Percentiles rank a stretch among this genome's conserved stretches.
These are phyloP conservation scores for Jatropha multifida DNA, from an alignment of 441 rosid genomes.

Conservation along the genomic window DNA sequence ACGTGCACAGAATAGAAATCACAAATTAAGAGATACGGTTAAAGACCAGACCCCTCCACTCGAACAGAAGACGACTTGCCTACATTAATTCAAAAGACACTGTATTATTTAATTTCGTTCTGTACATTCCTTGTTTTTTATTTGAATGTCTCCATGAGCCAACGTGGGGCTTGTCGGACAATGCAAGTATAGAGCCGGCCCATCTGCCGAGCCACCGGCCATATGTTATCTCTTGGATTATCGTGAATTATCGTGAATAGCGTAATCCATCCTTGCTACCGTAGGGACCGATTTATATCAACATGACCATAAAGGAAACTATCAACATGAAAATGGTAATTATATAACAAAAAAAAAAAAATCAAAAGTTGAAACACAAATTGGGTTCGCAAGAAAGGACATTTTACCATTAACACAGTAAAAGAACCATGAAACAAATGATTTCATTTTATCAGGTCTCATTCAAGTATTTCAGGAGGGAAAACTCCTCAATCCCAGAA, in stretches of 20 bases:
- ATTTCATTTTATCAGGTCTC: slow-evolving; percentile 5
- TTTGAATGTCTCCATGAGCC: slow-evolving; percentile 9
- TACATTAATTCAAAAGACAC: background rate
- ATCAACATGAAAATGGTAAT: background rate
- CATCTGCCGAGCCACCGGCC: background rate
- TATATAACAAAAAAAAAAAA: background rate
- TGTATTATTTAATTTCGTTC: background rate
- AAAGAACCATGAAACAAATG: slow-evolving; percentile 4
- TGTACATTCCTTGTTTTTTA: slow-evolving; percentile 7
- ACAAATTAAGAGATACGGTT: slow-evolving; percentile 12
- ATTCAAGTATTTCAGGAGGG: slow-evolving; percentile 4
- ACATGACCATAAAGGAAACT: background rate
- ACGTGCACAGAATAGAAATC: slow-evolving; percentile 19
- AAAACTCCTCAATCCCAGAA: slow-evolving; percentile 24
- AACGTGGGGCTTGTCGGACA: slow-evolving; percentile 36
- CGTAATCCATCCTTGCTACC: background rate
- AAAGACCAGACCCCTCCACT: slow-evolving; percentile 8
- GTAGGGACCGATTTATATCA: background rate
- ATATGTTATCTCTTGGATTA: background rate
- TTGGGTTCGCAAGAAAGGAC: background rate
- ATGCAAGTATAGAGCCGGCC: slow-evolving; percentile 18
- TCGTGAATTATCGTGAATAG: background rate
- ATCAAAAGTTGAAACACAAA: background rate
- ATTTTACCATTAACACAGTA: background rate
- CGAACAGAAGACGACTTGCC: slow-evolving; percentile 14